Percentiles rank a stretch among this genome's conserved stretches.
These are phyloP conservation scores for Scedosporium apiospermum DNA, from an alignment of 2,329 filamentous ascomycete species.

Conservation along the genomic window DNA sequence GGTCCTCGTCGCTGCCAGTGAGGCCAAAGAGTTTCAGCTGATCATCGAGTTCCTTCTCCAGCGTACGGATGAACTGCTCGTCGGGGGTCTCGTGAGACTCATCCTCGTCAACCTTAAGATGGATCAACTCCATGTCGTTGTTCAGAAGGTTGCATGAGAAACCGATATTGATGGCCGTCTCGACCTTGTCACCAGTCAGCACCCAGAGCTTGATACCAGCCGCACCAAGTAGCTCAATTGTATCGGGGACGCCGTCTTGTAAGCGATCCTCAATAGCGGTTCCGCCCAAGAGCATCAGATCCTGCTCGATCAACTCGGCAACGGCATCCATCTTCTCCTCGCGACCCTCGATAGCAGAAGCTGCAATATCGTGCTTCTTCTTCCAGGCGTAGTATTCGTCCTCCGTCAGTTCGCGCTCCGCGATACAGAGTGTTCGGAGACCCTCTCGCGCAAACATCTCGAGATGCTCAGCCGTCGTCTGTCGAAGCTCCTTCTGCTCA, in stretches of 20 bases:
- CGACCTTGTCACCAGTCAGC: constrained; percentile 94
- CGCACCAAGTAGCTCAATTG: constrained; percentile 80
- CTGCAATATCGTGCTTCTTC: constrained; percentile 77
- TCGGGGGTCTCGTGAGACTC: constrained; percentile 38
- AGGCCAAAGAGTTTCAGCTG: constrained; percentile 65
- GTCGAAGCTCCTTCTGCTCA: constrained; percentile 75
- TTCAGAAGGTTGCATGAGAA: constrained; percentile 97
- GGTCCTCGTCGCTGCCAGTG: constrained; percentile 76
- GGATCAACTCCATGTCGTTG: constrained; percentile 95
- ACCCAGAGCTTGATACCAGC: constrained; percentile 99
- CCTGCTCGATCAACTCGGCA: constrained; percentile 82
- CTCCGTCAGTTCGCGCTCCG: constrained; percentile 69
- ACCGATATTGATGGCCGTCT: constrained; percentile 98
- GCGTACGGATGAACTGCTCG: constrained; percentile 41
- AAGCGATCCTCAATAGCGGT: constrained; percentile 96
- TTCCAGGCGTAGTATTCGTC: constrained; percentile 80
- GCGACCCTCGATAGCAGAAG: constrained; percentile 71
- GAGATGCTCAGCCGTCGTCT: constrained; percentile 80
- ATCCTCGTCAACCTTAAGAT: constrained; percentile 77
- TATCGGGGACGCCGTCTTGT: constrained; percentile 93
- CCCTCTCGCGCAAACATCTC: constrained; percentile 97
- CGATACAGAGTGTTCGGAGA: constrained; percentile 88
- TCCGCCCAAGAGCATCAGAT: constrained; percentile 79
- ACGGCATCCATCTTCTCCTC: constrained; percentile 90
- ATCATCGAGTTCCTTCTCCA: constrained; percentile 65